Percentiles rank a stretch among this genome's conserved stretches.
Evolutionary conservation across 1,284 basidiomycete species (phyloP).

Genomic region (Leccinum solheimii): DNA sequence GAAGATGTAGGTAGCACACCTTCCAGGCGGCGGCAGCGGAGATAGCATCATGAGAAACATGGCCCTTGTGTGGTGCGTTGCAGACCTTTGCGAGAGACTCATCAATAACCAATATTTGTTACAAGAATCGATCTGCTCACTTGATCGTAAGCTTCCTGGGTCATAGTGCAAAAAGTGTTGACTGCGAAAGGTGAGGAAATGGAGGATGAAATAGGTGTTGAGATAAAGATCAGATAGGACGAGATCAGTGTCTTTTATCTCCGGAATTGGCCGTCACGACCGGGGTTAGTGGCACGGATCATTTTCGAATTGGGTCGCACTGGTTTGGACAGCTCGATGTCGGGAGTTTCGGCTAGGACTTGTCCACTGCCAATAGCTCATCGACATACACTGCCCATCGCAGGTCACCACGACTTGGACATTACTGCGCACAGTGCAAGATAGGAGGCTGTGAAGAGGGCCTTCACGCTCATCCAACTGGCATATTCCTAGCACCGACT

Average conservation of each 20-base stretch:
- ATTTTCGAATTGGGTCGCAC: slow-evolving; percentile 6
- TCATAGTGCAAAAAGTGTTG: neutral
- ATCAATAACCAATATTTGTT: neutral
- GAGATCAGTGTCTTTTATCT: neutral
- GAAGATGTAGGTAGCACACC: slow-evolving; percentile 8
- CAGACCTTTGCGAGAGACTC: neutral
- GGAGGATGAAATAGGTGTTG: neutral
- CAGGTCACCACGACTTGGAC: neutral
- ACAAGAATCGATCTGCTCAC: neutral
- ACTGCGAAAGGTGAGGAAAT: neutral
- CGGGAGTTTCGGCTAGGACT: neutral
- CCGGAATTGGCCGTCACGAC: neutral
- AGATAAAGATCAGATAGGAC: neutral
- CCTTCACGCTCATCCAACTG: neutral
- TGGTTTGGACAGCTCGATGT: slow-evolving; percentile 3
- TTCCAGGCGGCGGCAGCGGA: slow-evolving; percentile 32
- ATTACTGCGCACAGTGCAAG: neutral
- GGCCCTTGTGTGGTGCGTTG: slow-evolving; percentile 18
- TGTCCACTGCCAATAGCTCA: neutral
- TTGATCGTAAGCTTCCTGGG: neutral
- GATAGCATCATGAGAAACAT: slow-evolving; percentile 29
- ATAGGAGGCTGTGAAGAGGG: neutral
- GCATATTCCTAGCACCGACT: neutral
- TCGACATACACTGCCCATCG: neutral
- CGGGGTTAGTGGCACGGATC: neutral